Base-by-base conservation (phyloP, 306 rosid genomes). In the Fragaria ananassa region DNA sequence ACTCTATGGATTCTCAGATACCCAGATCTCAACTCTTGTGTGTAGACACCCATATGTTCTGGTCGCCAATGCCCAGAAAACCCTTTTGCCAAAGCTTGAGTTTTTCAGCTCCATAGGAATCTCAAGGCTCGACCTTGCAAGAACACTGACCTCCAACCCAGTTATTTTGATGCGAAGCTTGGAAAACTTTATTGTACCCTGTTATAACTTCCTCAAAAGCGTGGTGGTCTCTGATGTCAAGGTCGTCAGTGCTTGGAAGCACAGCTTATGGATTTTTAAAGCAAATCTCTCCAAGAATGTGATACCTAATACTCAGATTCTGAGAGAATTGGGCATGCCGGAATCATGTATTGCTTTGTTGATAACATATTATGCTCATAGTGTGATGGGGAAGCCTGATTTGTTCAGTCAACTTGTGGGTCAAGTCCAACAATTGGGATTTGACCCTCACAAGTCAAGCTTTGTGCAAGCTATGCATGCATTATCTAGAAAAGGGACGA, bases 41-140 rank as follows among this genome's bases (percentile, higher is more conserved):
- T 65, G 5, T 71, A 44, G 1, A 8, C 41, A 50, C 42, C 85
- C 87, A 3, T 2, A 11, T 10, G 6, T 68, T 27, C 83, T 84
- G 12, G 11, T 63, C n/a, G 39, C 78, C 19, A 19, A 81, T 69
- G 51, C 78, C 46, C 45, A 68, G 10, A 78, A 72, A 17, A 80
- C 74, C 5, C 78, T 84, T 68, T 14, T 67, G 56, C 85, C 88
- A n/a, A 85, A 85, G 66, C 47, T 85, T 18, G 78, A 71, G 57
- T 81, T 78, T 72, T 75, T 81, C 77, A 42, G 44, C 71, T 79
- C 86, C 13, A 44, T 44, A 44, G 47, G 47, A 2, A 10, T 44
- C 13, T 44, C 47, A 44, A 44, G 47, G 12, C 13, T 44, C 12
- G 47, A 44, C 58, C 47, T 44, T 17, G 56, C n/a, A 17, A 50